Evolutionary conservation across 257 asterid species (phyloP).

Genomic region (Lavandula angustifolia): DNA sequence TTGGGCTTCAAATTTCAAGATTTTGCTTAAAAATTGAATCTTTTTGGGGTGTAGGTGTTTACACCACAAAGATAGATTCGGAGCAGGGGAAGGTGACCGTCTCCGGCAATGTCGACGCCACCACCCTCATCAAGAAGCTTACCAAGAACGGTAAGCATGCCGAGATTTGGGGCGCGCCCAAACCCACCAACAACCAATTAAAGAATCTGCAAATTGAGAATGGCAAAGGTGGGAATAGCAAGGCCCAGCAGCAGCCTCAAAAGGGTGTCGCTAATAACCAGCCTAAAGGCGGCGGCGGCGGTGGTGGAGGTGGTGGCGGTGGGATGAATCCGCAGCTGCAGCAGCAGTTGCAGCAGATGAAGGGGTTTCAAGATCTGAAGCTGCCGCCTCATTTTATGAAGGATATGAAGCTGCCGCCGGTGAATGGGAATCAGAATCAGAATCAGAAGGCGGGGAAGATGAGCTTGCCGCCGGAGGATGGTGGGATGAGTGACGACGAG

Average conservation of each 20-base stretch:
- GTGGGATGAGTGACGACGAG: slow-evolving; percentile 38
- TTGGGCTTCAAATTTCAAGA: not conserved
- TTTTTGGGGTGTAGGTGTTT: slow-evolving; percentile 58
- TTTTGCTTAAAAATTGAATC: not conserved
- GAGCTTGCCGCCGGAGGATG: slow-evolving; percentile 51
- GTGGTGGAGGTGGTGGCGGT: slow-evolving; percentile 9
- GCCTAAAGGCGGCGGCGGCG: slow-evolving; percentile 32
- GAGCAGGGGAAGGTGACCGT: slow-evolving; percentile 90
- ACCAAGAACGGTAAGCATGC: slow-evolving; percentile 79
- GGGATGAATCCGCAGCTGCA: slow-evolving; percentile 41
- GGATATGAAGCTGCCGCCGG: slow-evolving; percentile 46
- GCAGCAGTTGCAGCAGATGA: slow-evolving; percentile 53
- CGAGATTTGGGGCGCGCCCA: slow-evolving; percentile 82
- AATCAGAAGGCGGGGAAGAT: slow-evolving; percentile 35
- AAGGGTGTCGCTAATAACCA: slow-evolving; percentile 36
- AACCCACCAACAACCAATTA: slow-evolving; percentile 48
- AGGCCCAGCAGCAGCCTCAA: slow-evolving; percentile 26
- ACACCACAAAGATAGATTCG: slow-evolving; percentile 68
- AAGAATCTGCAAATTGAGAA: slow-evolving; percentile 65
- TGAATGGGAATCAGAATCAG: slow-evolving; percentile 1
- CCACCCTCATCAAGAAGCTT: slow-evolving; percentile 80
- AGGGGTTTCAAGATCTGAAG: slow-evolving; percentile 60
- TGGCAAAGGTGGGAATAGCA: slow-evolving; percentile 54
- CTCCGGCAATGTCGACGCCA: slow-evolving; percentile 82
- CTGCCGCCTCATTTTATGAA: slow-evolving; percentile 50